Evolutionary conservation across 768 basidiomycete genomes (phyloP), one percentile per base, ranked within the genome.

Genomic region (Collybia sp.): DNA sequence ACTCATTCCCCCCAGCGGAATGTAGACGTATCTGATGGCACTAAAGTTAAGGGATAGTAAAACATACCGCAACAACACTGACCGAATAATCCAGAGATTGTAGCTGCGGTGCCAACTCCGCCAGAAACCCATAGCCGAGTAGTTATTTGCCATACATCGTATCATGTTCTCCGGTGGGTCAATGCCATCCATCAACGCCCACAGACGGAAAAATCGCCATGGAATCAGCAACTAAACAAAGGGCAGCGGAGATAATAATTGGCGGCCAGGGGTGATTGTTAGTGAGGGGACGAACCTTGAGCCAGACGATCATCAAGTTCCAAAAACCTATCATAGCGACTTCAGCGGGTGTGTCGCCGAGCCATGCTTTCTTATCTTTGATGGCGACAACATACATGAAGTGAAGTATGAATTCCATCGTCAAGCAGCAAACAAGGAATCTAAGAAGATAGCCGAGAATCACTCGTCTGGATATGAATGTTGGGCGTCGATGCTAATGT

Each of bases 121-220:
- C 96, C 96, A 98, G 65, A 99, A 98, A 0, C 93, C 93, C 9
- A 85, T 62, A 0, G 83, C 79, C 1, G 94, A 96, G 60, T 97
- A 97, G 62, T 97, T 98, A 63, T 98, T 99, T 16, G 83, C 88
- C 83, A 97, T 87, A 58, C 96, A 98, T n/a, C 96, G 79, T 11
- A 99, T 77, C 96, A 97, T 96, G 64, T 99, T 99, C 64, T 99
- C 96, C 0, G 95, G 96, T 0, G 93, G 88, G 55, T 96, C 91
- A 30, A 97, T 77, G 0, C 89, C 90, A 56, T 93, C 90, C 44
- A 80, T 62, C 16, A 98, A 69, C 2, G 94, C 85, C 93, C 94
- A 97, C 15, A 96, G 67, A 2, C 94, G 87, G 72, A 97, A 98
- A 71, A 96, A 96, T 10, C 95, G 79, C 95, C 95, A 97, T 0